These are phyloP conservation scores for Bacterosira constricta DNA, from an alignment of 108 stramenopile species.

Conservation along the genomic window DNA sequence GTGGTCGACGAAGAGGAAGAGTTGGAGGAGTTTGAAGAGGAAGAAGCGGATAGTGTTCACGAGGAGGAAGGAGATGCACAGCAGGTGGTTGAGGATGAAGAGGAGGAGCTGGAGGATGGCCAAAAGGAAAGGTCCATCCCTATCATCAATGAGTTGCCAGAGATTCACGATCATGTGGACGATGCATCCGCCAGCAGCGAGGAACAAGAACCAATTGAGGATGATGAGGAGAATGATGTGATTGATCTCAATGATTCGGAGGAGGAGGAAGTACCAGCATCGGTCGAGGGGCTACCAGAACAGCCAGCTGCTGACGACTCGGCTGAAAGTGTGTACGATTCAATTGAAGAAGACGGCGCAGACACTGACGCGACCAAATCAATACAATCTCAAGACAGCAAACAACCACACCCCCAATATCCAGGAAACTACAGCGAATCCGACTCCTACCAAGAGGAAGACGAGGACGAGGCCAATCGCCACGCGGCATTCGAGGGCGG, in stretches of 20 bases:
- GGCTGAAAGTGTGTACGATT: too few relatives aligned
- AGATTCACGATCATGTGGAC: not conserved
- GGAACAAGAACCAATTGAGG: not conserved
- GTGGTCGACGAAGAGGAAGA: conserved; percentile 8
- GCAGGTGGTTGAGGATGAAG: not conserved
- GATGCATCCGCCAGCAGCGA: not conserved
- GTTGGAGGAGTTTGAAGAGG: not conserved
- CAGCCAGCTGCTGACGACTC: too few relatives aligned
- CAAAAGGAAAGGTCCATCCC: too few relatives aligned
- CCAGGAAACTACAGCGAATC: conserved; percentile 45
- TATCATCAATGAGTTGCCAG: not conserved
- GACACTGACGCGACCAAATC: too few relatives aligned
- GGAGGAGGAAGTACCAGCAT: too few relatives aligned
- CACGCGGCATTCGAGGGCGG: conserved; percentile 36
- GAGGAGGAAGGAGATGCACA: not conserved
- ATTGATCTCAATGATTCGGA: conserved; percentile 9
- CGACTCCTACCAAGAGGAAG: conserved; percentile 47
- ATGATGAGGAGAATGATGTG: conserved; percentile 11
- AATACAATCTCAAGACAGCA: too few relatives aligned
- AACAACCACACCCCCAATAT: conserved; percentile 23
- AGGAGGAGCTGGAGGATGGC: not conserved
- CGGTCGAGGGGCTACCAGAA: too few relatives aligned
- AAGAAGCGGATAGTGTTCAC: not conserved
- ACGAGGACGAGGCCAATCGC: conserved; percentile 32
- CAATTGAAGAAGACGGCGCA: too few relatives aligned